These are phyloP conservation scores for Mrakia hoshinonis DNA, from an alignment of 768 basidiomycete genomes.

Conservation along the genomic window DNA sequence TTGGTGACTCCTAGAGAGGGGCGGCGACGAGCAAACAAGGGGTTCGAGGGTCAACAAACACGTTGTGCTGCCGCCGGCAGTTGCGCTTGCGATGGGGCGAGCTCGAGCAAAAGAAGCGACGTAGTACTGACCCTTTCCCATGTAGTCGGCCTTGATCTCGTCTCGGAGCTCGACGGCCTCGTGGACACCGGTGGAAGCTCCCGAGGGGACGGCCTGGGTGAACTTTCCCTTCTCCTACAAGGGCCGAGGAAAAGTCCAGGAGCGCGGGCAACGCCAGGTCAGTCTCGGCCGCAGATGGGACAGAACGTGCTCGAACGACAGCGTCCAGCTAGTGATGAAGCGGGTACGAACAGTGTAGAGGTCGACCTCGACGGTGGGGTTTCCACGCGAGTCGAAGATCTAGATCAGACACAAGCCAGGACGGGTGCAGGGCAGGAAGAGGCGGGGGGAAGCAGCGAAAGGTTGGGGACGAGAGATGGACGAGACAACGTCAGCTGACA, in stretches of 20 bases:
- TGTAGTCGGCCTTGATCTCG: conserved; percentile 80
- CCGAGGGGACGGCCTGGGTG: conserved; percentile 92
- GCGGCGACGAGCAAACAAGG: conserved; percentile 9
- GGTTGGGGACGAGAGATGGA: neutral
- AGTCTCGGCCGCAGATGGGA: neutral
- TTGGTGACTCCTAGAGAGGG: conserved; percentile 68
- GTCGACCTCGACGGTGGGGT: conserved; percentile 80
- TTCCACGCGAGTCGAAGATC: conserved; percentile 92
- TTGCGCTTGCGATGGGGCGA: neutral
- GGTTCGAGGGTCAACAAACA: neutral
- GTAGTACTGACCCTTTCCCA: conserved; percentile 90
- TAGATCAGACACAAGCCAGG: conserved; percentile 38
- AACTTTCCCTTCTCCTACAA: conserved; percentile 42
- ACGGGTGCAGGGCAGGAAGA: neutral
- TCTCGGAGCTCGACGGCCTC: conserved; percentile 99
- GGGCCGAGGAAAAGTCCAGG: neutral
- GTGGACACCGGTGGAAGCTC: conserved; percentile 95
- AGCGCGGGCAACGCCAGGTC: neutral
- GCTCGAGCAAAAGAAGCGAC: neutral
- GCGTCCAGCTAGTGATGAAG: neutral
- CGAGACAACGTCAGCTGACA: neutral
- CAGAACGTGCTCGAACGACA: conserved; percentile 2
- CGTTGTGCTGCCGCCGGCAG: conserved; percentile 2
- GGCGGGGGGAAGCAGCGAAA: neutral
- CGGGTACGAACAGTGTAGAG: conserved; percentile 51